Evolutionary conservation across 2,329 filamentous ascomycete genomes (phyloP).

Genomic region (Didymella arachidicola): DNA sequence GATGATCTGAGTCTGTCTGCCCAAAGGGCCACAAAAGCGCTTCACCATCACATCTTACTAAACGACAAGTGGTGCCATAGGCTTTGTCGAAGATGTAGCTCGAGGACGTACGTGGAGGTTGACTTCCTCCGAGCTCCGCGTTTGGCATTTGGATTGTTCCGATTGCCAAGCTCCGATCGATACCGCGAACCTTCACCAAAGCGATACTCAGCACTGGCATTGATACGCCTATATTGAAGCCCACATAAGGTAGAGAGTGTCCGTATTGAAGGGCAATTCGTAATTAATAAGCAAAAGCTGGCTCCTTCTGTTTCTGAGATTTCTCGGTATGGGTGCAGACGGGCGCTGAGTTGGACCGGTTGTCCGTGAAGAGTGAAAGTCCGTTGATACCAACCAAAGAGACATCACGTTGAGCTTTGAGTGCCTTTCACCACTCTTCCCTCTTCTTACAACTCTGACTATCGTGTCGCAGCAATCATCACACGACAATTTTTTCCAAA

Average conservation of each 20-base stretch:
- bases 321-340: background rate
- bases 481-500: background rate
- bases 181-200: background rate
- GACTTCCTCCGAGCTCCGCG: background rate
- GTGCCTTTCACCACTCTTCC: background rate
- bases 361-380: background rate
- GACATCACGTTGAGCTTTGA: background rate
- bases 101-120: background rate
- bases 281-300: fast-evolving
- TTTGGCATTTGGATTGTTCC: background rate
- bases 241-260: background rate
- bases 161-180: background rate
- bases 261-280: fast-evolving
- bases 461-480: background rate
- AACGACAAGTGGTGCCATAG: background rate
- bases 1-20: background rate
- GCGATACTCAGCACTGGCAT: background rate
- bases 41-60: background rate
- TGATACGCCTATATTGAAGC: background rate
- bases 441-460: background rate
- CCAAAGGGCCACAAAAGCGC: background rate
- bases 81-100: background rate
- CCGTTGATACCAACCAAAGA: background rate
- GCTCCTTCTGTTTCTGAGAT: too few relatives aligned
- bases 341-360: background rate